Base-by-base conservation (phyloP, 106 monocot genomes). In the Dioscorea alata region DNA sequence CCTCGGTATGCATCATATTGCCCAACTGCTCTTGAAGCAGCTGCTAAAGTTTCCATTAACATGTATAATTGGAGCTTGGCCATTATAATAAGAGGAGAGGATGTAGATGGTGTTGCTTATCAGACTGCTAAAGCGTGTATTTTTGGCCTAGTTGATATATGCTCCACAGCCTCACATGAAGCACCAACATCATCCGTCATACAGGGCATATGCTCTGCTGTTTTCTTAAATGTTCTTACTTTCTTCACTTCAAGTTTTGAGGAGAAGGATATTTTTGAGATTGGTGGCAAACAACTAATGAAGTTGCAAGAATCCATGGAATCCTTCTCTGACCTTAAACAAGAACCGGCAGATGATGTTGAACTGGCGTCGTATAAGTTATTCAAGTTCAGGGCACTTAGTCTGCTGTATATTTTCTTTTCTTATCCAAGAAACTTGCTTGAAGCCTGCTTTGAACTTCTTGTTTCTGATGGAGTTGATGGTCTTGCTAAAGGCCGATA, bases 21-120 rank as follows among this genome's bases (percentile, higher is more conserved):
- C 32, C 99, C 99, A 21, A 90, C 93, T 73, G 92, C 99, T 66
- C 77, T 99, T 56, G 99, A 99, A 74, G 90, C 90, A 25, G 90
- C 93, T 61, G 73, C 77, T 17, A 85, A 88, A 64, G 93, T 93
- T 48, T 79, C 85, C 48, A 88, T 93, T 60, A 88, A 87, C 70
- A 92, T 99, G 99, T 77, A 99, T 32, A 93, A 87, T 81, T 87
- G 87, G 87, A 93, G 79, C 78, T 73, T 93, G 66, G 66, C 74
- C 60, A 77, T 82, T 49, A 76, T 93, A 79, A 75, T 74, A 60
- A 90, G 77, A 75, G 90, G 87, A 70, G 93, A 99, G 33, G 93
- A 99, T 90, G 65, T 60, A 0, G 87, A 90, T 75, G 67, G 67
- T 75, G 78, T 90, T 60, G 90, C 99, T 59, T 99, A 85, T 72